Conservation (phyloP, 257 asterid genomes). For the Solanum lycopersicoides region DNA sequence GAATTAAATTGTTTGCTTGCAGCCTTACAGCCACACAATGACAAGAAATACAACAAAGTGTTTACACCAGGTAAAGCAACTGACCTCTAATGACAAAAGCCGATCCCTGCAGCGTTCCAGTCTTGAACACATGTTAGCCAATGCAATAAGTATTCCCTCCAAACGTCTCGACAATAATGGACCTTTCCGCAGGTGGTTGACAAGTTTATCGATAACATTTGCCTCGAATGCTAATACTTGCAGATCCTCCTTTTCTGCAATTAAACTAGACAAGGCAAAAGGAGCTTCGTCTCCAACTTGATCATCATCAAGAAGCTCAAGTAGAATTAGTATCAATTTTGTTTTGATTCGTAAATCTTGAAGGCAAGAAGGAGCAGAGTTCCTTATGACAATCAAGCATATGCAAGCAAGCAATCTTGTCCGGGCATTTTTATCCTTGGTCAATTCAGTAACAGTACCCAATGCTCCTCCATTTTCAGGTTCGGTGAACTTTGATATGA, state of each 20-base stretch:
- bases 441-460: constrained; percentile 48
- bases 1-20: not conserved
- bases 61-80: constrained; percentile 8
- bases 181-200: constrained; percentile 41
- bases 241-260: constrained; percentile 70
- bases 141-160: constrained; percentile 64
- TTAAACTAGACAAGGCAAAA: constrained; percentile 63
- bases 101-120: constrained; percentile 80
- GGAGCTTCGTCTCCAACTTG: constrained; percentile 97
- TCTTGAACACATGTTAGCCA: constrained; percentile 73
- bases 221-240: constrained; percentile 73
- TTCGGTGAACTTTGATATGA: constrained; percentile 48
- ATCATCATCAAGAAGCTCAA: constrained; percentile 85
- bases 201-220: constrained; percentile 49
- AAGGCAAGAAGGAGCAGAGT: constrained; percentile 39
- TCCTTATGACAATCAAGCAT: constrained; percentile 65
- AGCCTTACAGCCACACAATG: not conserved
- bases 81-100: constrained; percentile 61
- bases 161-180: constrained; percentile 48
- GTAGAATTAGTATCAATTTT: constrained; percentile 46
- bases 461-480: constrained; percentile 66
- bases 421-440: constrained; percentile 66
- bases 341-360: constrained; percentile 53
- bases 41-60: not conserved
- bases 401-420: constrained; percentile 81